Conservation (phyloP, 2,329 filamentous ascomycete species). For the Pseudogymnoascus verrucosus region DNA sequence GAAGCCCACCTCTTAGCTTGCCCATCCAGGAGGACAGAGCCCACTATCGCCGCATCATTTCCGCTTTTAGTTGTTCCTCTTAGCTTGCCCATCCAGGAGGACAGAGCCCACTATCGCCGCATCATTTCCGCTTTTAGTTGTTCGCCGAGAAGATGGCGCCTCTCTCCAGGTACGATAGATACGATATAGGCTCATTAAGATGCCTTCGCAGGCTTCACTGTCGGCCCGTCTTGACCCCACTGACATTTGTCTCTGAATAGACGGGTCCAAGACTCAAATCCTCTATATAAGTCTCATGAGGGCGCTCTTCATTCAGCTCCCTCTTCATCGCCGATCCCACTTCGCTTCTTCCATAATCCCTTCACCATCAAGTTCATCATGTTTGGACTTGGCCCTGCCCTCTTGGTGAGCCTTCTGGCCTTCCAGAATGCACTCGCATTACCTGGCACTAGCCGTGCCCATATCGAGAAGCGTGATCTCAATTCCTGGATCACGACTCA, state of each 20-base stretch:
- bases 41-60: neutral
- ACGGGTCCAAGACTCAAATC: neutral
- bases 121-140: neutral
- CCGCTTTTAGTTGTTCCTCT: neutral
- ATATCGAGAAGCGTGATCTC: conserved; percentile 39
- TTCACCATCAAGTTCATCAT: conserved; percentile 33
- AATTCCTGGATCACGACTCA: conserved; percentile 46
- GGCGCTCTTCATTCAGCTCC: conserved; percentile 12
- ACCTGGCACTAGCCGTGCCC: conserved; percentile 30
- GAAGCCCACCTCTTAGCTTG: neutral
- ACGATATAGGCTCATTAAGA: neutral
- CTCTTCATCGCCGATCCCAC: conserved; percentile 17
- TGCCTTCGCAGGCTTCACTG: neutral
- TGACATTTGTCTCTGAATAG: conserved; percentile 4
- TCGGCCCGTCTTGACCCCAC: conserved; percentile 6
- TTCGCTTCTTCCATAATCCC: conserved; percentile 11
- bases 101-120: neutral
- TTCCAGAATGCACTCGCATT: conserved; percentile 44
- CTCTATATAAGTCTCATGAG: neutral
- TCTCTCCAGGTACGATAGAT: neutral
- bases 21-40: neutral
- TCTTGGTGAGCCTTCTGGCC: conserved; percentile 44
- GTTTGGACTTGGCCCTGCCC: conserved; percentile 41
- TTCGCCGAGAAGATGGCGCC: neutral
- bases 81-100: neutral